Evolutionary conservation across 179 eudicot genomes (phyloP).

Genomic region (Beta macrorhiza): DNA sequence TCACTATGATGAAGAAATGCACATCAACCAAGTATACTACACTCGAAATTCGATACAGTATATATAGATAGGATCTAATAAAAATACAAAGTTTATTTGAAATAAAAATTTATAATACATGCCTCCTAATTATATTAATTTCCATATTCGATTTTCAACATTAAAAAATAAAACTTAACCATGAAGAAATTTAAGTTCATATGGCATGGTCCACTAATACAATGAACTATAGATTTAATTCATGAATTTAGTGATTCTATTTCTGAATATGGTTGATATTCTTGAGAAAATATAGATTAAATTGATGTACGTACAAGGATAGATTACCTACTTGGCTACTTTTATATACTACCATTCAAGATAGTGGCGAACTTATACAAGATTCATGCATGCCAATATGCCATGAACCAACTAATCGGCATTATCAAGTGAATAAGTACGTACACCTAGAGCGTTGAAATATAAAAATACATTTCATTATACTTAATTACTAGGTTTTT

Average conservation of each 20-base stretch:
- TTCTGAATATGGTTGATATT: neutral
- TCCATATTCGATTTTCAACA: neutral
- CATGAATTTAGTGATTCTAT: neutral
- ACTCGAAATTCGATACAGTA: too few species aligned
- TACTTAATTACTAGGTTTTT: too few species aligned
- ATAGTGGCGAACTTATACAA: neutral
- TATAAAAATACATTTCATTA: too few species aligned
- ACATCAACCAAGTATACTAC: too few species aligned
- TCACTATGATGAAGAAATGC: too few species aligned
- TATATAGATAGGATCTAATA: neutral
- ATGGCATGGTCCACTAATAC: neutral
- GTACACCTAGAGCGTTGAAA: too few species aligned
- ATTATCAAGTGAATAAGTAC: too few species aligned
- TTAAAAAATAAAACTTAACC: neutral
- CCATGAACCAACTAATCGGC: too few species aligned
- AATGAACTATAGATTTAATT: neutral
- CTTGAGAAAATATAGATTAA: neutral
- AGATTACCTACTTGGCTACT: neutral
- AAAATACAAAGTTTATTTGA: neutral
- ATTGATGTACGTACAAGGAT: neutral
- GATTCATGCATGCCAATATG: too few species aligned
- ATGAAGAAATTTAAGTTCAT: neutral
- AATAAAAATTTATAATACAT: neutral
- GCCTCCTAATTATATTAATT: conserved; percentile 9
- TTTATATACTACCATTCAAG: neutral